A percentile compares a stretch with the other conserved stretches of the same genome.
Evolutionary conservation across 345 rosid genomes (phyloP).

Genomic region (Citrus hindsii): DNA sequence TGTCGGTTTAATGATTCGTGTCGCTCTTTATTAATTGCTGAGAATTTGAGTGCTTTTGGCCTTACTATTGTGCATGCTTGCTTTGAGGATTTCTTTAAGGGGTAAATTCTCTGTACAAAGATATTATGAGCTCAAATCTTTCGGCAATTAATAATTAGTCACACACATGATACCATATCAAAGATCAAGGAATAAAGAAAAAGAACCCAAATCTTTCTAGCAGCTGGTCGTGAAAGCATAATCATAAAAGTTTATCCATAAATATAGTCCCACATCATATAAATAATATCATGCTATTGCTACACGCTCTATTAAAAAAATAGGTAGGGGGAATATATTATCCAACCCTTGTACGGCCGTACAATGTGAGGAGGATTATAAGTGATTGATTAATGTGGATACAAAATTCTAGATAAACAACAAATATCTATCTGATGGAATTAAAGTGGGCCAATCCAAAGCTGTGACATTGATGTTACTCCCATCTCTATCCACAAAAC

Average conservation of each 20-base stretch:
- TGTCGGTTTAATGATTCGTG: background rate
- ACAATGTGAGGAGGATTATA: too few relatives aligned
- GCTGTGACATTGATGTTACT: too few relatives aligned
- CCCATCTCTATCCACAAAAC: conserved; percentile 8
- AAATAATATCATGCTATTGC: too few relatives aligned
- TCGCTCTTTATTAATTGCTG: too few relatives aligned
- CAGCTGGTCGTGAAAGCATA: background rate
- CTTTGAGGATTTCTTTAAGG: background rate
- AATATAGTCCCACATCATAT: background rate
- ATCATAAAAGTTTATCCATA: background rate
- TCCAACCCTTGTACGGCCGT: background rate
- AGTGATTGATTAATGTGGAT: background rate
- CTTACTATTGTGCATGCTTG: too few relatives aligned
- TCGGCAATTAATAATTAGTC: background rate
- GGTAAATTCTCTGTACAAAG: background rate
- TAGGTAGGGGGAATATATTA: conserved; percentile 11
- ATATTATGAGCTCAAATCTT: background rate
- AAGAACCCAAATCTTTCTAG: conserved; percentile 10
- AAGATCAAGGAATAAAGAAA: background rate
- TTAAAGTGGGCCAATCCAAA: conserved; percentile 1
- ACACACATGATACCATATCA: background rate
- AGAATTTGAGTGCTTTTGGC: too few relatives aligned
- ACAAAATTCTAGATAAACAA: conserved; percentile 1
- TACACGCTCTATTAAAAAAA: background rate
- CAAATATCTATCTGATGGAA: background rate